These are phyloP conservation scores for Chaetoscypha palmicola DNA, from an alignment of 2,329 filamentous ascomycete species.

Conservation along the genomic window DNA sequence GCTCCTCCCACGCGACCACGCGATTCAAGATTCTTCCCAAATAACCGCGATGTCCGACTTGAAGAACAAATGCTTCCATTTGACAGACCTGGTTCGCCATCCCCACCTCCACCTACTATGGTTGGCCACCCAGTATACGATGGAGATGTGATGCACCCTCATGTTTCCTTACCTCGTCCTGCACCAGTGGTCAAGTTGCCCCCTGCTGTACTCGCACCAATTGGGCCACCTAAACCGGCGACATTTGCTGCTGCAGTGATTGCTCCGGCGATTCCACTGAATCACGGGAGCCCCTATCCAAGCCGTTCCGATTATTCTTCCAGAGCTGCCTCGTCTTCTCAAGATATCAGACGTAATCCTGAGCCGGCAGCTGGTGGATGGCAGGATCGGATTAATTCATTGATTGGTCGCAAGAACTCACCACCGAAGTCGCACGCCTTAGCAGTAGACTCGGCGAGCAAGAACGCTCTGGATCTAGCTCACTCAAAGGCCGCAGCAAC, in stretches of 20 bases:
- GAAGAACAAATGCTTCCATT: conserved; percentile 35
- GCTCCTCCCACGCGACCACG: conserved; percentile 41
- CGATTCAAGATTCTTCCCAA: conserved; percentile 56
- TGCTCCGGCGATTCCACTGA: conserved; percentile 25
- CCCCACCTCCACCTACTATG: conserved; percentile 63
- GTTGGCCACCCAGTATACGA: conserved; percentile 66
- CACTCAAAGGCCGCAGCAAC: conserved; percentile 45
- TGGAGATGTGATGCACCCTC: conserved; percentile 56
- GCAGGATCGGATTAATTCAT: conserved; percentile 78
- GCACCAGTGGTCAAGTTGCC: conserved; percentile 77
- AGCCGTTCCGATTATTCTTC: conserved; percentile 32
- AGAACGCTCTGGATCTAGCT: conserved; percentile 56
- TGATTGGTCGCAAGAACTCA: conserved; percentile 58
- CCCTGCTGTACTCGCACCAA: conserved; percentile 35
- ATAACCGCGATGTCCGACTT: conserved; percentile 38
- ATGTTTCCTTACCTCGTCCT: conserved; percentile 62
- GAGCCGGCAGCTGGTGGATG: conserved; percentile 41
- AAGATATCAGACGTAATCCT: conserved; percentile 33
- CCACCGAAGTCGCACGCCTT: conserved; percentile 52
- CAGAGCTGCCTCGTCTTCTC: conserved; percentile 33
- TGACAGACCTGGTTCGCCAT: conserved; percentile 36
- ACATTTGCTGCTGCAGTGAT: conserved; percentile 38
- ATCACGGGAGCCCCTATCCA: conserved; percentile 12
- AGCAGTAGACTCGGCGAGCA: conserved; percentile 60
- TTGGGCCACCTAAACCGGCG: conserved; percentile 37